These are phyloP conservation scores for Cadophora malorum DNA, from an alignment of 2,329 filamentous ascomycete species.

Conservation along the genomic window DNA sequence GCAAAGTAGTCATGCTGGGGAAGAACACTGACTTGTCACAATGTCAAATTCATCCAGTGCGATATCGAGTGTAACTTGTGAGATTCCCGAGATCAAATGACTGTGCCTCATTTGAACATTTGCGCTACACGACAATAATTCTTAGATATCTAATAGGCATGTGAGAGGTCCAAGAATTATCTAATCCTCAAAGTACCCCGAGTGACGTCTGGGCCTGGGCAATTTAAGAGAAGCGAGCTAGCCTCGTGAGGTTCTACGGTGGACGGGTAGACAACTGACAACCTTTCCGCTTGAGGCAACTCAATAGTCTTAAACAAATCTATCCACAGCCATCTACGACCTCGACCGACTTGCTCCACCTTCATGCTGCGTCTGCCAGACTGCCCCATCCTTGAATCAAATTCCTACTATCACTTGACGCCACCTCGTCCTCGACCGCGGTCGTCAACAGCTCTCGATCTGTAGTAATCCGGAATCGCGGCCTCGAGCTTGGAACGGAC, in stretches of 20 bases:
- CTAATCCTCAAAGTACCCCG: not conserved
- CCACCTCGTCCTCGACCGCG: slow-evolving; percentile 6
- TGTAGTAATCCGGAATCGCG: slow-evolving; percentile 29
- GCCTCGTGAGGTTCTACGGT: slow-evolving; percentile 20
- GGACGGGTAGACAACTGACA: slow-evolving; percentile 16
- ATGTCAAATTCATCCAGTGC: slow-evolving; percentile 3
- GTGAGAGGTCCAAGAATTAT: not conserved
- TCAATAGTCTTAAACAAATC: slow-evolving; percentile 21
- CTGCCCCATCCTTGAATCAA: not conserved
- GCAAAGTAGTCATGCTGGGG: slow-evolving; percentile 13
- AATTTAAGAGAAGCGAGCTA: slow-evolving; percentile 15
- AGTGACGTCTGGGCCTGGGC: slow-evolving; percentile 16
- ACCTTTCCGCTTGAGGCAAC: slow-evolving; percentile 14
- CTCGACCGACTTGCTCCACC: slow-evolving; percentile 9
- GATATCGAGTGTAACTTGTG: slow-evolving; percentile 2
- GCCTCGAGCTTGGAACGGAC: slow-evolving; percentile 36
- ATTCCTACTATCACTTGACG: not conserved
- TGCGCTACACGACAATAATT: not conserved
- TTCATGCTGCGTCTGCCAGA: slow-evolving; percentile 2
- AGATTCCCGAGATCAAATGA: not conserved
- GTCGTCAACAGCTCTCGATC: slow-evolving; percentile 10
- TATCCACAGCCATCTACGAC: slow-evolving; percentile 20
- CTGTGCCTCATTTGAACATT: not conserved
- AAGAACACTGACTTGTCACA: slow-evolving; percentile 5
- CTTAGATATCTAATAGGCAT: not conserved